Evolutionary conservation across 306 rosid species (phyloP).

Genomic region (Parietaria judaica): DNA sequence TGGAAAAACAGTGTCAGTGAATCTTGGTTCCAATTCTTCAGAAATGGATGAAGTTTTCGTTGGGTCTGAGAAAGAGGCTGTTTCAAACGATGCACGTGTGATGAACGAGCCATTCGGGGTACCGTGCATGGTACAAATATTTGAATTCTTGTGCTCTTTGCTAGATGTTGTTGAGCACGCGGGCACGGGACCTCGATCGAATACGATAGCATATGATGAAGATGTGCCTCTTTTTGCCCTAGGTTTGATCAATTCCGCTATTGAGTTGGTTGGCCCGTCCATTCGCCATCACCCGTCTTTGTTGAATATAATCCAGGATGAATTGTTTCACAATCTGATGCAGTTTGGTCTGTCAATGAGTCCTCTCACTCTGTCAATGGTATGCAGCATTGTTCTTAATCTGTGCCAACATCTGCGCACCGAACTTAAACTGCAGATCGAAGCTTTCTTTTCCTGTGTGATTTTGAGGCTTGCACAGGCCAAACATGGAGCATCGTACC

Average conservation of each 20-base stretch:
- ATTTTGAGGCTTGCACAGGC: conserved; percentile 83
- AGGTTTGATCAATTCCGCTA: conserved; percentile 74
- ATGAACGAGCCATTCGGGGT: conserved; percentile 94
- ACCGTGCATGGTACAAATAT: conserved; percentile 98
- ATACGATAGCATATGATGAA: conserved; percentile 81
- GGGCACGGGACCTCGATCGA: conserved; percentile 66
- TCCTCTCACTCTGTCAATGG: conserved; percentile 80
- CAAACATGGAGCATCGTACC: conserved; percentile 81
- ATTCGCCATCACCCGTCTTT: conserved; percentile 71
- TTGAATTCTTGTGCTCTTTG: conserved; percentile 81
- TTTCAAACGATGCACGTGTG: conserved; percentile 58
- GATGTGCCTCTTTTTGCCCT: conserved; percentile 92
- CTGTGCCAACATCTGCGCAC: conserved; percentile 67
- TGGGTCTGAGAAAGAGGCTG: conserved; percentile 51
- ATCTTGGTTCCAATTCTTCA: conserved; percentile 39
- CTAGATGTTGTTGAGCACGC: conserved; percentile 67
- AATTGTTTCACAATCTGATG: conserved; percentile 72
- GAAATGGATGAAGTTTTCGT: conserved; percentile 48
- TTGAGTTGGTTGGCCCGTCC: conserved; percentile 92
- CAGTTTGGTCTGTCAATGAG: conserved; percentile 83
- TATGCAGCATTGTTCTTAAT: conserved; percentile 71
- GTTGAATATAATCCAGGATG: conserved; percentile 75
- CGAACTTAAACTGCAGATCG: conserved; percentile 78
- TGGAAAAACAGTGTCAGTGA: conserved; percentile 44
- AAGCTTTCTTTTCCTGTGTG: conserved; percentile 86